These are phyloP conservation scores for Blumeria hordei DNA, from an alignment of 2,329 filamentous ascomycete genomes.

Conservation along the genomic window DNA sequence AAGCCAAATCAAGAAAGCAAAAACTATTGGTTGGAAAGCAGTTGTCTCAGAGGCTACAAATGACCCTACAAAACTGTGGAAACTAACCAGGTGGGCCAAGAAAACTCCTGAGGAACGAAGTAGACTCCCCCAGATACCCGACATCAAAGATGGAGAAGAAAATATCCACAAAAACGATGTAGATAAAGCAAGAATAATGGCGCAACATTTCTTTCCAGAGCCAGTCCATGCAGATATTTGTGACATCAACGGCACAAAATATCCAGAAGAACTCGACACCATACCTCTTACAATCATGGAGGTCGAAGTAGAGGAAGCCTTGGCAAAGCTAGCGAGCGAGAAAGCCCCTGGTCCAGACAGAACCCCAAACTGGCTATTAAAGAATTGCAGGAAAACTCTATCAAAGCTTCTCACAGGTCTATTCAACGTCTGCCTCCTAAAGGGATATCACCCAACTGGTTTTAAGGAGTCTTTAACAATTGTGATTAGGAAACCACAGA, in stretches of 20 bases:
- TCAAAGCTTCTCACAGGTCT: background rate
- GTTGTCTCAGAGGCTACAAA: background rate
- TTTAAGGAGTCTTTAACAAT: background rate
- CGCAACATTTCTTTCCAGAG: too few species aligned
- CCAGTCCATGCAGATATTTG: background rate
- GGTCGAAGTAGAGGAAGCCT: background rate
- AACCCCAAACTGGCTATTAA: background rate
- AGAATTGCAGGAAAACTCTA: background rate
- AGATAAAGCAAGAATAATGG: too few species aligned
- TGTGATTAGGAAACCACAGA: background rate
- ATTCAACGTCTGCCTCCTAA: background rate
- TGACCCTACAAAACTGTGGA: background rate
- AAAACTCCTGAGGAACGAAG: background rate
- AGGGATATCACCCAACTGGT: background rate
- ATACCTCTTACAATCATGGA: background rate
- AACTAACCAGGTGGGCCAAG: background rate
- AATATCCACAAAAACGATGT: too few species aligned
- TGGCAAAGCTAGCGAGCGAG: background rate
- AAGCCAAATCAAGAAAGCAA: background rate
- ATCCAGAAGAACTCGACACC: background rate
- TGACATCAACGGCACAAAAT: background rate
- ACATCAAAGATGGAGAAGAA: background rate
- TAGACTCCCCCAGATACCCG: background rate
- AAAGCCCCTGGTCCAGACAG: background rate
- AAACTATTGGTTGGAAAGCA: background rate